Base-by-base conservation (phyloP, 495 filamentous ascomycete genomes). In the Saxophila tyrrhenica region DNA sequence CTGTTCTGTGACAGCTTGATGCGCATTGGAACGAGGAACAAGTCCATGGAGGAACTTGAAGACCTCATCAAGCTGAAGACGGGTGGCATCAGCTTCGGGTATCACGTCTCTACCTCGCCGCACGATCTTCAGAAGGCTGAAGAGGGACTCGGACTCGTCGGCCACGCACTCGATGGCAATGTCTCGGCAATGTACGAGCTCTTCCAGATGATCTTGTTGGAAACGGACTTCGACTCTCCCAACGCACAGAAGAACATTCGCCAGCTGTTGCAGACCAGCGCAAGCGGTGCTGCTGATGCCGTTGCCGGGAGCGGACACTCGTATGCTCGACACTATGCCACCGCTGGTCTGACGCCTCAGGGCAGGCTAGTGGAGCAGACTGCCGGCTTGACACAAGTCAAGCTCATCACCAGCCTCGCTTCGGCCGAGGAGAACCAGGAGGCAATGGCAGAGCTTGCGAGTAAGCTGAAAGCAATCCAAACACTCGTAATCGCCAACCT, bases 31-130 rank as follows among this genome's bases (percentile, higher is more conserved):
- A 97, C 92, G 10, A 83, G 83, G 51, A 78, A 83, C 53, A 84
- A 81, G 72, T 80, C 85, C 0, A 95, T 95, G 87, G 94, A 95
- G 66, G 79, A 96, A 64, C 77, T 95, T 41, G 92, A 98, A 66
- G 92, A 96, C 65, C 70, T 87, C 39, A 96, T 97, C 63, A 96
- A 95, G 62, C 73, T 96, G 13, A 95, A 94, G 69, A 98, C 91
- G 3, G 92, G 92, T n/a, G 92, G 92, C 13, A 76, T 98, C 13
- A 83, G 79, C 10, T 81, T 87, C 22, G 80, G 82, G 0, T 89
- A 92, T 54, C 80, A 90, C 70, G 74, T 86, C 21, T 77, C 86
- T 0, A 78, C 90, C 0, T 85, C 80, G 13, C 87, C 91, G 7
- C 76, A 72, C 11, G 78, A 89, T 50, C 77, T 89, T 43, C 75